Conservation (phyloP, 2,329 filamentous ascomycete species). For the Sporothrix curviconia region DNA sequence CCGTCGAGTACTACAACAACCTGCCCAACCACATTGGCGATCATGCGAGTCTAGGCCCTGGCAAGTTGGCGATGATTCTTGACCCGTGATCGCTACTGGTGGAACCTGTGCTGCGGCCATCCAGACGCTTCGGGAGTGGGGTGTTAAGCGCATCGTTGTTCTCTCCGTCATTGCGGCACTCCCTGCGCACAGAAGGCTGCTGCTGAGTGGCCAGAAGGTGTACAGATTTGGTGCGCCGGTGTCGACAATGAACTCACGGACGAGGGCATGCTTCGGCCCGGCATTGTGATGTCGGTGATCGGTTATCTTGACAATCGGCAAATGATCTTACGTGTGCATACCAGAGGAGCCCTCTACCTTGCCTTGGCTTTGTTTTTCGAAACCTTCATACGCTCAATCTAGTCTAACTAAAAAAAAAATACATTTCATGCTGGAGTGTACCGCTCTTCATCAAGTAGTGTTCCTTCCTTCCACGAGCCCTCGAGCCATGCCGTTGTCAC, state of each 20-base stretch:
- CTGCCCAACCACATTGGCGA: conserved; percentile 63
- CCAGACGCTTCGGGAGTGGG: conserved; percentile 84
- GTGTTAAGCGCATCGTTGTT: conserved; percentile 73
- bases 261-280: conserved; percentile 86
- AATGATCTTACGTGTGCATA: no score
- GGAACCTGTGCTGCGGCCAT: conserved; percentile 86
- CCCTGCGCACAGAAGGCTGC: conserved; percentile 63
- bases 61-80: conserved; percentile 69
- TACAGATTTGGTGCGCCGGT: conserved; percentile 76
- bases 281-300: conserved; percentile 82
- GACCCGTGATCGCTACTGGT: conserved; percentile 94
- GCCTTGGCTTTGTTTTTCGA: no score
- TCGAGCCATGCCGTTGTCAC: conserved; percentile 68
- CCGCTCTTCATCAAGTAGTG: conserved; percentile 71
- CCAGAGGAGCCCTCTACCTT: no score
- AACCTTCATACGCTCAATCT: no score
- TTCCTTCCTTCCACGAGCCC: conserved; percentile 72
- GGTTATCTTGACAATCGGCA: conserved; percentile 85
- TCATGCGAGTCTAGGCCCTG: conserved; percentile 31
- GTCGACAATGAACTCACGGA: conserved; percentile 68
- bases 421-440: conserved; percentile 31
- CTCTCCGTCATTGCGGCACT: conserved; percentile 67
- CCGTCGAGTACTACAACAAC: conserved; percentile 98
- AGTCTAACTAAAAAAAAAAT: no score
- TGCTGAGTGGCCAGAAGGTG: conserved; percentile 67